Base-by-base conservation (phyloP, 345 rosid species). In the Linum trigynum region DNA sequence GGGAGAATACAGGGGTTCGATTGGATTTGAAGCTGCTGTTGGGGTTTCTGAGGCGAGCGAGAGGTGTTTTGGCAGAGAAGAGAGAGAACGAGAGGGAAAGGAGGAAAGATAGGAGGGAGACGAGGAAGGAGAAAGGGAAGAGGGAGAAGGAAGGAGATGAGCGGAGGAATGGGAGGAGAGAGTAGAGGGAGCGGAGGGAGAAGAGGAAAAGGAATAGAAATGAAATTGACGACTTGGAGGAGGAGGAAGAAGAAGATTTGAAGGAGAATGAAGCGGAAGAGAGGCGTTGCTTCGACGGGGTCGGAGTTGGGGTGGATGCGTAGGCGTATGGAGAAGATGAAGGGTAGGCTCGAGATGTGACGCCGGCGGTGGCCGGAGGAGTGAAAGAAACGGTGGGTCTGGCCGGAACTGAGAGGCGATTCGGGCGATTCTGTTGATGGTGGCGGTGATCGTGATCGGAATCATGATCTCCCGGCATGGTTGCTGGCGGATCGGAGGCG, bases 351-450 rank as follows among this genome's bases (percentile, higher is more conserved):
- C 80, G 72, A 16, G 69, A 38, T 5, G 71, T 39, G 2, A 70
- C 38, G 62, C 53, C 39, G 59, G 59, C 17, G 51, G 65, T 38
- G 57, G 74, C 58, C 4, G 73, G 38, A 60, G 62, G 36, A 37
- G 57, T n/a, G 68, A 50, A 57, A 55, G 37, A 16, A 39, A 74
- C 43, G 53, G 53, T 10, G 61, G 68, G 3, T 61, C 74, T 53
- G 12, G 57, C 66, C 23, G 96, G 95, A 14, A 89, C 38, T 10
- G 90, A 79, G 15, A 92, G 75, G 63, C 95, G 95, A 59, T 83
- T 74, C 4, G 91, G 96, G 56, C 88, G 91, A 72, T 81, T 87
- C 57, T 79, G 89, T 0, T 71, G 92, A 43, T 76, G 87, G 65
- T 76, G 85, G 74, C 32, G 32, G 32, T 23, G 32, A 23, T 23